A percentile compares a stretch with the other conserved stretches of the same genome.
These are phyloP conservation scores for Carnegiea gigantea DNA, from an alignment of 179 eudicot genomes.

Conservation along the genomic window DNA sequence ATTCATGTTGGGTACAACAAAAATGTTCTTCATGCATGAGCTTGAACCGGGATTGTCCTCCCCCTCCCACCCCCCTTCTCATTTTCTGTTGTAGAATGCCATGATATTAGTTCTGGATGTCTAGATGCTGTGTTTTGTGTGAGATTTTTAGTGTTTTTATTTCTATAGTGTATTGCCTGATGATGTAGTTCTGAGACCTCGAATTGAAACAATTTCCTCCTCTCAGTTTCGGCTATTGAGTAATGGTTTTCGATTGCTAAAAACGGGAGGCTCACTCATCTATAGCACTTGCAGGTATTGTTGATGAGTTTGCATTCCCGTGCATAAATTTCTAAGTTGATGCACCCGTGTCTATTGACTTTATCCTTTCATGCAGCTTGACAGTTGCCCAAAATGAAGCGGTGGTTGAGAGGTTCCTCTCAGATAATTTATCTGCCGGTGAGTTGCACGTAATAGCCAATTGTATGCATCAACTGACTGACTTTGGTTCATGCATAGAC, in stretches of 20 bases:
- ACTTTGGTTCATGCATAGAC: background rate
- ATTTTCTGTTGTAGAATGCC: background rate
- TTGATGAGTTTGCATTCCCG: background rate
- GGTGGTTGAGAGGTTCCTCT: constrained; percentile 78
- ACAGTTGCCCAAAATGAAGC: constrained; percentile 94
- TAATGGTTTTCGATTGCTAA: constrained; percentile 87
- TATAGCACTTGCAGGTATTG: constrained; percentile 97
- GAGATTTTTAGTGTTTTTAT: background rate
- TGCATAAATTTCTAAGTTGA: background rate
- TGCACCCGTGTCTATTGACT: constrained; percentile 10
- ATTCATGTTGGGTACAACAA: no score
- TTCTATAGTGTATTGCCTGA: background rate
- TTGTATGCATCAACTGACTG: background rate
- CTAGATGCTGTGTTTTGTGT: background rate
- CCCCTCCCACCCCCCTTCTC: background rate
- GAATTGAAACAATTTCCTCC: constrained; percentile 4
- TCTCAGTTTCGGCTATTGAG: constrained; percentile 79
- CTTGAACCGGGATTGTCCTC: background rate
- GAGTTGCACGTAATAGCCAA: constrained; percentile 14
- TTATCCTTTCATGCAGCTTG: constrained; percentile 49
- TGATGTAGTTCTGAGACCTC: constrained; percentile 1
- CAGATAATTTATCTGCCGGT: constrained; percentile 70
- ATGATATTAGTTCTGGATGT: background rate
- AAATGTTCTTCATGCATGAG: background rate
- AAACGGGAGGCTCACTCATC: constrained; percentile 78